These are phyloP conservation scores for Beauveria sp. DNA, from an alignment of 2,329 filamentous ascomycete genomes.

Conservation along the genomic window DNA sequence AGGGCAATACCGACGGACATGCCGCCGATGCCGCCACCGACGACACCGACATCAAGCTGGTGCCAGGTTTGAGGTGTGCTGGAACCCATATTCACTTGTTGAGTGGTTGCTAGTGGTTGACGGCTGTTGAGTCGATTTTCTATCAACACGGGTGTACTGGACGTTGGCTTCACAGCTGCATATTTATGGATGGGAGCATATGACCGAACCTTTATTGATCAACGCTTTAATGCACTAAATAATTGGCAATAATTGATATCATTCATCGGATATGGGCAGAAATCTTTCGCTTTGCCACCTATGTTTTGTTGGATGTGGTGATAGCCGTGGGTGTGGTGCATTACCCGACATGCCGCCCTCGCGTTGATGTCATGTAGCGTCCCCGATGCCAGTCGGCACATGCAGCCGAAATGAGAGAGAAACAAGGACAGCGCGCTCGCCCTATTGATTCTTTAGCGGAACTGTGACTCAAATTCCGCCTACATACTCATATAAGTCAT, in stretches of 20 bases:
- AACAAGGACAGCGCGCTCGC: too few species aligned
- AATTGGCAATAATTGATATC: too few species aligned
- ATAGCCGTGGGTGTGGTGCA: not conserved
- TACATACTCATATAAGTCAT: too few species aligned
- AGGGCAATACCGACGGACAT: constrained; percentile 39
- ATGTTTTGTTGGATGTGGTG: not conserved
- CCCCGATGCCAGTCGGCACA: not conserved
- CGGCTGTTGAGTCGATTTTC: not conserved
- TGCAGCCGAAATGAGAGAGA: not conserved
- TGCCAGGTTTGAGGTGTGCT: constrained; percentile 30
- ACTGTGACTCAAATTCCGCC: too few species aligned
- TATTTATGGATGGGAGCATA: constrained; percentile 3
- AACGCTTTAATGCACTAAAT: not conserved
- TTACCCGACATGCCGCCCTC: not conserved
- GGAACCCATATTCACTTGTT: constrained; percentile 19
- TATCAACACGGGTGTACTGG: too few species aligned
- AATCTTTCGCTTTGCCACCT: too few species aligned
- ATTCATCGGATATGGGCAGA: not conserved
- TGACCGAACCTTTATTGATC: not conserved
- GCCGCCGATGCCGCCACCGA: constrained; percentile 42
- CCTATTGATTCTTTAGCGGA: too few species aligned
- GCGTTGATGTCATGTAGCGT: not conserved
- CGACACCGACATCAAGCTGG: constrained; percentile 34
- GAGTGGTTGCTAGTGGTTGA: not conserved
- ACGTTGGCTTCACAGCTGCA: not conserved